Conservation (phyloP, 1,284 basidiomycete genomes). For the Melampsora larici-populina region DNA sequence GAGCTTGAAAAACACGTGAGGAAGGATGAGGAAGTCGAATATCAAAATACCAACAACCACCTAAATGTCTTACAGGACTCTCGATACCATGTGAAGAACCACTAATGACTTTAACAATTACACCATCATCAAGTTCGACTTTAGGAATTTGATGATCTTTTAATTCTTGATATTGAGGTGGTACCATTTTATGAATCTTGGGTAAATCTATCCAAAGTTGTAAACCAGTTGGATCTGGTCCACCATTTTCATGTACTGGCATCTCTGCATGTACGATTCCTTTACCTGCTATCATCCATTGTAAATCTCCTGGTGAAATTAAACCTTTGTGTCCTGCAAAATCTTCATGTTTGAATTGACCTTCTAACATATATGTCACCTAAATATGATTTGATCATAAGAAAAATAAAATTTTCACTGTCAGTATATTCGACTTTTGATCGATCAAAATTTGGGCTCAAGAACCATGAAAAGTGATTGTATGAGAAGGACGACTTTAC, state of each 20-base stretch:
- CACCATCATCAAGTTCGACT: constrained; percentile 61
- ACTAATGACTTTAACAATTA: constrained; percentile 78
- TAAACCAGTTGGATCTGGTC: constrained; percentile 70
- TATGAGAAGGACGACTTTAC: constrained; percentile 55
- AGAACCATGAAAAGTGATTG: too few relatives aligned
- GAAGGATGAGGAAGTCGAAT: constrained; percentile 66
- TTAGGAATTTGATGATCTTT: constrained; percentile 54
- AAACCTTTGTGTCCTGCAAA: constrained; percentile 80
- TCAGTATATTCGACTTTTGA: too few relatives aligned
- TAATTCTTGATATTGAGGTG: constrained; percentile 59
- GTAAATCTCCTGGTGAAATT: constrained; percentile 67
- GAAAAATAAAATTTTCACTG: background rate
- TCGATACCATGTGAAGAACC: constrained; percentile 80
- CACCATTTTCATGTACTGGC: constrained; percentile 71
- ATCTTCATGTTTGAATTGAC: constrained; percentile 84
- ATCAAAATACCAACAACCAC: constrained; percentile 92
- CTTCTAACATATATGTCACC: constrained; percentile 79
- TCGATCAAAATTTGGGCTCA: too few relatives aligned
- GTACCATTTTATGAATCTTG: constrained; percentile 75
- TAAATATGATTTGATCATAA: constrained; percentile 49
- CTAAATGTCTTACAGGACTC: constrained; percentile 81
- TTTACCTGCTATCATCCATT: constrained; percentile 86
- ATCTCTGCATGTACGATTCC: constrained; percentile 61
- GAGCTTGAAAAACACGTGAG: constrained; percentile 72
- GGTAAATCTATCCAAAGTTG: constrained; percentile 95